Percentiles rank a stretch among this genome's conserved stretches.
Evolutionary conservation across 1,284 basidiomycete species (phyloP).

Genomic region (Malassezia psittaci): DNA sequence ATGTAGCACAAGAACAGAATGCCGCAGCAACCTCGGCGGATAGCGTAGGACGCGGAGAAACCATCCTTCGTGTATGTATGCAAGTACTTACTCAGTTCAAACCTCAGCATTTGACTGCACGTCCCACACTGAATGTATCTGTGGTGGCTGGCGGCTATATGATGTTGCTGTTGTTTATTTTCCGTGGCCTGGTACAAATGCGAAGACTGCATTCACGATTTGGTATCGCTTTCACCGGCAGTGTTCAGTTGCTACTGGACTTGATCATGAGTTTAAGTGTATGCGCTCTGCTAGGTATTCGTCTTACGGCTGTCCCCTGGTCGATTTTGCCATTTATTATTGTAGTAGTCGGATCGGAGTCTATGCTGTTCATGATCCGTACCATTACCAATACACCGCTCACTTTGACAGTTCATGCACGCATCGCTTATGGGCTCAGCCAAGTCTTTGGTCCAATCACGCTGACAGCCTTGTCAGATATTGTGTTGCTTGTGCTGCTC

Average conservation of each 20-base stretch:
- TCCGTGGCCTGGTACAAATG: constrained; percentile 57
- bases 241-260: constrained; percentile 79
- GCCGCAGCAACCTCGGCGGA: neutral
- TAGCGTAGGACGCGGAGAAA: constrained; percentile 1
- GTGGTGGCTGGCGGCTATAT: constrained; percentile 71
- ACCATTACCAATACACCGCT: constrained; percentile 82
- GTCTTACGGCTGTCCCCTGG: constrained; percentile 78
- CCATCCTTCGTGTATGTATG: neutral
- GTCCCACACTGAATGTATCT: constrained; percentile 39
- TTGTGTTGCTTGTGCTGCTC: constrained; percentile 67
- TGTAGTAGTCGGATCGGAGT: constrained; percentile 88
- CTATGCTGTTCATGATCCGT: constrained; percentile 85
- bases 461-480: constrained; percentile 78
- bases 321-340: constrained; percentile 81
- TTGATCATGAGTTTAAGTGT: constrained; percentile 86
- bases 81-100: constrained; percentile 17
- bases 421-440: constrained; percentile 77
- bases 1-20: neutral
- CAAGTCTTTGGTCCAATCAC: constrained; percentile 82
- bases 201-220: constrained; percentile 69
- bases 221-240: constrained; percentile 83
- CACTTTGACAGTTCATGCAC: constrained; percentile 76
- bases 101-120: constrained; percentile 20
- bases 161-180: constrained; percentile 67
- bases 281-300: constrained; percentile 72